Evolutionary conservation across 1,284 basidiomycete genomes (phyloP), one percentile per base, ranked within the genome.

Genomic region (Fomitopsis pinicola): DNA sequence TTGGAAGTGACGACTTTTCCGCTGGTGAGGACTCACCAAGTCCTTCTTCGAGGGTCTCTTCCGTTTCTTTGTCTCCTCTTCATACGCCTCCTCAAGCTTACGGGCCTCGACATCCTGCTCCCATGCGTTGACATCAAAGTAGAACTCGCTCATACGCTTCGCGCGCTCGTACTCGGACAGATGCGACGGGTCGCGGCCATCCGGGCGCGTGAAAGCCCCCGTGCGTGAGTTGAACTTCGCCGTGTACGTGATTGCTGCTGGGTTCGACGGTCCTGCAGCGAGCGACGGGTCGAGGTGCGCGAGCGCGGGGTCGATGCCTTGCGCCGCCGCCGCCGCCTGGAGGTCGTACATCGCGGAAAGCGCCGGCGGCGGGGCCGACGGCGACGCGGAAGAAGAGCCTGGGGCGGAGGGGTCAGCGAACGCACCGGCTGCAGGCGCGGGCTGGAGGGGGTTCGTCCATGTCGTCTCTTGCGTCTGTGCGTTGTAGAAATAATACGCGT

Each of bases 401-500:
- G 73, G 62, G 15, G 66, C 62, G 12, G 66, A 38, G 2, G 67
- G 46, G 6, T 63, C 33, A 14, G 68, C 57, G 12, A 68, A 59
- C 26, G 71, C 55, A 53, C 71, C 63, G 19, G 67, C 55, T 10
- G 73, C 46, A 71, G 60, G 46, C 71, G 66, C 42, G 9, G 78
- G 73, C 59, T 83, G 77, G 42, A 96, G 80, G 7, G 94, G 94
- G 71, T 96, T 96, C 44, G 80, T 80, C 94, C 94, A 96, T 26
- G 94, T 95, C 40, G 93, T 95, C 76, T 94, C 87, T 62, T 88
- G 80, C 0, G 92, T 94, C 60, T 78, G 74, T 14, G 85, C 67
- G 76, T 95, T 95, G 83, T 85, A 92, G 77, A 95, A 95, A 76
- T 95, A 96, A 78, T 94, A 95, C 17, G 91, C 84, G 74, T 86